Evolutionary conservation across 306 rosid species (phyloP).

Genomic region (Ammopiptanthus mongolicus): DNA sequence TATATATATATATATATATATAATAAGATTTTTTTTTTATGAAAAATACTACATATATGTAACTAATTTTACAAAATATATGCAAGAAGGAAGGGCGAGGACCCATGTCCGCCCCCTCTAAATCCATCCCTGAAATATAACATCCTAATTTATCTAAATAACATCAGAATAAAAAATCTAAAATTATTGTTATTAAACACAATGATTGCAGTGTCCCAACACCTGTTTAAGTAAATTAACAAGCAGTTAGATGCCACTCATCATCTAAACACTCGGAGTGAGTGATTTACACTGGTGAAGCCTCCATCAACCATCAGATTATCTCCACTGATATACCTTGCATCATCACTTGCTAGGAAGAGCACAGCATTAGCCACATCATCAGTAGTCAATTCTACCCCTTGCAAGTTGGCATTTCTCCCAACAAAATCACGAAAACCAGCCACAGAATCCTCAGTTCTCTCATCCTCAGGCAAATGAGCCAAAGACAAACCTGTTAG

Average conservation of each 20-base stretch:
- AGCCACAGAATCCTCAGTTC: slow-evolving; percentile 45
- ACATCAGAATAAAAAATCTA: too few relatives aligned
- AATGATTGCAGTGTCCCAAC: neutral
- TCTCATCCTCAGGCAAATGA: slow-evolving; percentile 62
- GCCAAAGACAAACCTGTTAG: slow-evolving; percentile 56
- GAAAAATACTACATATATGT: too few relatives aligned
- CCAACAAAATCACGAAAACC: slow-evolving; percentile 38
- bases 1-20: too few relatives aligned
- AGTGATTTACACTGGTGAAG: slow-evolving; percentile 46
- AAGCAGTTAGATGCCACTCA: neutral
- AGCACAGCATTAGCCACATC: slow-evolving; percentile 86
- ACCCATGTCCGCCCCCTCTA: too few relatives aligned
- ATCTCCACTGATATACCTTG: slow-evolving; percentile 63
- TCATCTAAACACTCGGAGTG: slow-evolving; percentile 56
- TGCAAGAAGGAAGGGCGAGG: too few relatives aligned
- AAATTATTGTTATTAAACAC: too few relatives aligned
- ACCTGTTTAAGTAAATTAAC: too few relatives aligned
- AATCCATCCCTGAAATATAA: too few relatives aligned
- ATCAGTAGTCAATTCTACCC: slow-evolving; percentile 47
- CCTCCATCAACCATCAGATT: slow-evolving; percentile 86
- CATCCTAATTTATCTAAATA: too few relatives aligned
- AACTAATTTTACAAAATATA: too few relatives aligned
- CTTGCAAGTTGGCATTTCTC: slow-evolving; percentile 62
- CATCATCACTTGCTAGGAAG: slow-evolving; percentile 79
- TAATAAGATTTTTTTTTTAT: too few relatives aligned